A percentile compares a stretch with the other conserved stretches of the same genome.
These are phyloP conservation scores for Inonotus hispidus DNA, from an alignment of 1,284 basidiomycete genomes.

Conservation along the genomic window DNA sequence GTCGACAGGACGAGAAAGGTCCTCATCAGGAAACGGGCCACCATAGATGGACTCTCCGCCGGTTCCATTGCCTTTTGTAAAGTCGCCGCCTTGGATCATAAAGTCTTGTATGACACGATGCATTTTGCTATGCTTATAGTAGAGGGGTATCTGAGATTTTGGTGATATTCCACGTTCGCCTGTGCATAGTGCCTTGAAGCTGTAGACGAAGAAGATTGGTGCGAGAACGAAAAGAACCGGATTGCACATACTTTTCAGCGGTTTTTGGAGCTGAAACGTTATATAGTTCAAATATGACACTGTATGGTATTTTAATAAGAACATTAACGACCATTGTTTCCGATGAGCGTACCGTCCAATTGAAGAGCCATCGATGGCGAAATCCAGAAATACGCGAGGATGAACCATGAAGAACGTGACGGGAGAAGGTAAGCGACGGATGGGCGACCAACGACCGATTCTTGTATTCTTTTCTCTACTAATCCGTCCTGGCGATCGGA, in stretches of 20 bases:
- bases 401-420: constrained; percentile 33
- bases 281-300: constrained; percentile 80
- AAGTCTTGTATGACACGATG: constrained; percentile 81
- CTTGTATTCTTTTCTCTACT: background rate
- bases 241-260: constrained; percentile 66
- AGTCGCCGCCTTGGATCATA: constrained; percentile 86
- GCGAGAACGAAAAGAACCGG: background rate
- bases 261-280: constrained; percentile 75
- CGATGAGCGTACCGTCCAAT: constrained; percentile 49
- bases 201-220: constrained; percentile 27
- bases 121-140: constrained; percentile 77
- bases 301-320: constrained; percentile 25
- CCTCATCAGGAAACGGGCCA: constrained; percentile 69
- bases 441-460: no score
- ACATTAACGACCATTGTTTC: constrained; percentile 5
- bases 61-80: constrained; percentile 72
- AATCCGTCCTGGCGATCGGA: constrained; percentile 17
- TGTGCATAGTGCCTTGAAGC: constrained; percentile 85
- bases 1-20: constrained; percentile 63
- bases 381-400: constrained; percentile 67
- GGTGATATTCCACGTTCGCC: constrained; percentile 76
- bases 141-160: constrained; percentile 59
- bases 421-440: background rate
- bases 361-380: constrained; percentile 46
- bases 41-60: constrained; percentile 86